Evolutionary conservation across 2,329 filamentous ascomycete genomes (phyloP), one percentile per base, ranked within the genome.

Genomic region (Calonectria leucothoes): DNA sequence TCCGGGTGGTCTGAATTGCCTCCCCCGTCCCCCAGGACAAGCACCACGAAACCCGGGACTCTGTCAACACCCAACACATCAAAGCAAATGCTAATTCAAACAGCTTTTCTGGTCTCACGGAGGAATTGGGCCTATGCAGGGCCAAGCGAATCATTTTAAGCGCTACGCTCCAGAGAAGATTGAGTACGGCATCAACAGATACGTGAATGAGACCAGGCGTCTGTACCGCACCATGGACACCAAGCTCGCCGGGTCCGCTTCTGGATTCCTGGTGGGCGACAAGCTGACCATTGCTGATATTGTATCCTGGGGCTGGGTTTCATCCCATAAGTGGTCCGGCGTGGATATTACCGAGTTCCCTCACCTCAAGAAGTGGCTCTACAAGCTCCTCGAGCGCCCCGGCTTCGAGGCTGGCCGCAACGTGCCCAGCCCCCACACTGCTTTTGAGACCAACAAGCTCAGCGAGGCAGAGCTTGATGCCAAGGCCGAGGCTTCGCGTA

Each of bases 111-210:
- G n/a, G n/a, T n/a, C n/a, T 92, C 89, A 96, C 85, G 93, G 92
- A 3, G 94, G 94, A 2, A 87, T 96, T 1, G 94, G 94, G 0
- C 94, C 94, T 1, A 96, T 96, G 94, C 94, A 96, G 51, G 86
- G 88, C 55, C 94, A 97, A 83, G 90, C 94, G 66, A 95, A 97
- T 84, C 95, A 98, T 85, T 98, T 98, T 85, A 87, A 87, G 61
- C 91, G 94, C 90, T 97, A 98, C 81, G 95, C 95, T 1, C 94
- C 94, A 0, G 93, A 96, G 82, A 92, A 90, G 82, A 96, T 98
- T 79, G 88, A 93, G 80, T 98, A 98, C 82, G 95, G 93, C 75
- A 91, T 97, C 69, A 91, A 94, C 81, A 91, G 95, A 61, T 98
- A 98, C 86, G 87, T 89, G 81, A 97, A 95, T 82, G 95, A 98